Percentiles rank a stretch among this genome's conserved stretches.
These are phyloP conservation scores for Sutorius australiensis DNA, from an alignment of 768 basidiomycete species.

Conservation along the genomic window DNA sequence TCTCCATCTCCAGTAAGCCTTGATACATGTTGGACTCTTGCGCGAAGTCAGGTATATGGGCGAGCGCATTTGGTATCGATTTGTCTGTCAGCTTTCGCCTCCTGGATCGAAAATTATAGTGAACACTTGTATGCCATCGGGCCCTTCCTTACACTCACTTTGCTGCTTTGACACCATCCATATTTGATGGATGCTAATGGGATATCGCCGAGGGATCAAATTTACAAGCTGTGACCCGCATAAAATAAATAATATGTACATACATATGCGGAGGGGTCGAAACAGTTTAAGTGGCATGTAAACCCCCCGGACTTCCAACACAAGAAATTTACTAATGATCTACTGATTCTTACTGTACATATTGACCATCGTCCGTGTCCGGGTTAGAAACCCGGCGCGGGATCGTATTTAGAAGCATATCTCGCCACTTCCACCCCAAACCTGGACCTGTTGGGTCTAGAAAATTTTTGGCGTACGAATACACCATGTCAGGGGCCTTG, in stretches of 20 bases:
- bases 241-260: background rate
- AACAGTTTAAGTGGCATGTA: constrained; percentile 2
- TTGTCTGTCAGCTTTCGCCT: constrained; percentile 80
- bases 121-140: background rate
- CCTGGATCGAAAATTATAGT: constrained; percentile 33
- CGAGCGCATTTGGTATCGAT: constrained; percentile 69
- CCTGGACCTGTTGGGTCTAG: no score
- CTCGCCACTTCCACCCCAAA: no score
- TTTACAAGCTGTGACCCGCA: background rate
- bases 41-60: constrained; percentile 70
- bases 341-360: no score
- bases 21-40: constrained; percentile 85
- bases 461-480: no score
- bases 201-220: background rate
- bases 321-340: background rate
- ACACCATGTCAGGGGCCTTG: no score
- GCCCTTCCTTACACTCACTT: constrained; percentile 26
- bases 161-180: constrained; percentile 33
- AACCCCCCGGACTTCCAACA: constrained; percentile 6
- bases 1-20: constrained; percentile 82
- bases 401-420: no score
- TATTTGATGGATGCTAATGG: background rate
- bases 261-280: background rate
- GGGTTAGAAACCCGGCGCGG: no score
- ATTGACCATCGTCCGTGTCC: no score